These are phyloP conservation scores for Colletotrichum sp. DNA, from an alignment of 2,329 filamentous ascomycete species.

Conservation along the genomic window DNA sequence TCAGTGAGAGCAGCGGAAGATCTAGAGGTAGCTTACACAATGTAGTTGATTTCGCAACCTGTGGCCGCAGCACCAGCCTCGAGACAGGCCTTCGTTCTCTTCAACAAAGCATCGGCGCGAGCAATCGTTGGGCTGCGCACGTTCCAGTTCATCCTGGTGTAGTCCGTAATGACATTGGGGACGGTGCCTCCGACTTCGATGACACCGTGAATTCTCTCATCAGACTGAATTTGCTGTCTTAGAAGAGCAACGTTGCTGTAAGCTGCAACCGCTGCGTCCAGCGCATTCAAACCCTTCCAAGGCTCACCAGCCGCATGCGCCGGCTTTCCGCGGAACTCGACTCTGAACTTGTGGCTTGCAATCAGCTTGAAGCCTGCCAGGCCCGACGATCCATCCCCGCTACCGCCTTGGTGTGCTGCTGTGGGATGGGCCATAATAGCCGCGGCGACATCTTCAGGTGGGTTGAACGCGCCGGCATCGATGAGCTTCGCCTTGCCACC, in stretches of 20 bases:
- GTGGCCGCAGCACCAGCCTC: constrained; percentile 38
- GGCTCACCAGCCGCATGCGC: constrained; percentile 41
- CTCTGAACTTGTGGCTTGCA: constrained; percentile 34
- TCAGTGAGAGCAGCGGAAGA: not conserved
- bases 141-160: constrained; percentile 43
- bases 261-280: constrained; percentile 40
- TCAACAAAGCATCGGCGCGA: constrained; percentile 29
- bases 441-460: constrained; percentile 31
- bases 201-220: constrained; percentile 41
- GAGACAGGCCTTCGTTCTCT: constrained; percentile 40
- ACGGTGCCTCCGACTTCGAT: constrained; percentile 40
- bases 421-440: constrained; percentile 39
- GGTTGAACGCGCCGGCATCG: constrained; percentile 33
- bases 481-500: constrained; percentile 45
- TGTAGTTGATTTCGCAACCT: constrained; percentile 38
- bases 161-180: constrained; percentile 45
- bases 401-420: constrained; percentile 8
- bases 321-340: constrained; percentile 36
- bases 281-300: constrained; percentile 41
- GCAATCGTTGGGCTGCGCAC: constrained; percentile 39
- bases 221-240: constrained; percentile 41
- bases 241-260: constrained; percentile 41
- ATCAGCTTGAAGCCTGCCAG: constrained; percentile 34
- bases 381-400: constrained; percentile 15
- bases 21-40: constrained; percentile 29